Evolutionary conservation across 306 rosid genomes (phyloP).

Genomic region (Styphnolobium japonicum): DNA sequence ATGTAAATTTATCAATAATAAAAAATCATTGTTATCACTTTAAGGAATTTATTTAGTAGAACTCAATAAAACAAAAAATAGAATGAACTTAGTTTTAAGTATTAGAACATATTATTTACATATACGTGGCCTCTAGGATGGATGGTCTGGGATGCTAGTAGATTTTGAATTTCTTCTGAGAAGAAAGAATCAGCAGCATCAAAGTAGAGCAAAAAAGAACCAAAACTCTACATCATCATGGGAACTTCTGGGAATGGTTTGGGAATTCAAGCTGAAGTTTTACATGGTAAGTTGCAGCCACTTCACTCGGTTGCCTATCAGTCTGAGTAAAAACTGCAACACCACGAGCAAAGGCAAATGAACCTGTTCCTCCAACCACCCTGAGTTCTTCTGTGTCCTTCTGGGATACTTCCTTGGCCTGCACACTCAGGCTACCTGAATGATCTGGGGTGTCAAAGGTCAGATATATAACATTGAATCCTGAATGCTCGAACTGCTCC

Average conservation of each 20-base stretch:
- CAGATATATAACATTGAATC: constrained; percentile 67
- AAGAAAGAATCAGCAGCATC: neutral
- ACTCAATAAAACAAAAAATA: too few relatives aligned
- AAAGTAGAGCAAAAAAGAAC: neutral
- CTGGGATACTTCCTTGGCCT: constrained; percentile 39
- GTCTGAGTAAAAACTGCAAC: constrained; percentile 54
- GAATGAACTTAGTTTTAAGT: too few relatives aligned
- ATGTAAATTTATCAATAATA: too few relatives aligned
- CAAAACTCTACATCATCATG: neutral
- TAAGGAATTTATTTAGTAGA: too few relatives aligned
- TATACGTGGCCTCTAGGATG: neutral
- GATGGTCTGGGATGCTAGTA: neutral
- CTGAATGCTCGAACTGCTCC: constrained; percentile 56
- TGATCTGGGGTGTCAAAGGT: constrained; percentile 60
- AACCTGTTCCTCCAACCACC: constrained; percentile 85
- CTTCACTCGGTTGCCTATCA: neutral
- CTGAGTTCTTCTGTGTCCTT: constrained; percentile 40
- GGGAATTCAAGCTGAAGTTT: constrained; percentile 47
- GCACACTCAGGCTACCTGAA: constrained; percentile 69
- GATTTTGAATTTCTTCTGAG: neutral
- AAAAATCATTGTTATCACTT: too few relatives aligned
- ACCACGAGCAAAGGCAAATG: constrained; percentile 91
- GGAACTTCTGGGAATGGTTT: neutral
- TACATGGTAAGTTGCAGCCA: constrained; percentile 49
- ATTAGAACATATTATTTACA: neutral